Conservation (phyloP, 139 green algal species). For the Microglena sp. region DNA sequence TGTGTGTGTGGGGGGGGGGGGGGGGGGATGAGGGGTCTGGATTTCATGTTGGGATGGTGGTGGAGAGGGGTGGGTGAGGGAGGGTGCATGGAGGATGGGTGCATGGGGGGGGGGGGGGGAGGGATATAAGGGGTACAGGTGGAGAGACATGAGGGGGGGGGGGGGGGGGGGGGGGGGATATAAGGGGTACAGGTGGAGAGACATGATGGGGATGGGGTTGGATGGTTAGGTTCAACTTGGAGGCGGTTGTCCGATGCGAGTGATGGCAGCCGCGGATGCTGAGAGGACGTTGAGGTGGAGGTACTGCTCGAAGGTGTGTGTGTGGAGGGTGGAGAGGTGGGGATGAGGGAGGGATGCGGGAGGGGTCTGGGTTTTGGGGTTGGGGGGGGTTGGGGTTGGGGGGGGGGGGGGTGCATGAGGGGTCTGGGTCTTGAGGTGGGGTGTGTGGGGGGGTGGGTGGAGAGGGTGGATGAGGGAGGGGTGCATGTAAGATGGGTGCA, state of each 20-base stretch:
- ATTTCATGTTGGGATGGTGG: background rate
- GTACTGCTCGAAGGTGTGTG: slow-evolving; percentile 35
- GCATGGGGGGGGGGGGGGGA: too few relatives aligned
- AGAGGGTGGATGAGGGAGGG: too few relatives aligned
- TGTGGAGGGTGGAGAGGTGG: background rate
- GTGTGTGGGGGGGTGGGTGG: too few relatives aligned
- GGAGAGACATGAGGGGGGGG: too few relatives aligned
- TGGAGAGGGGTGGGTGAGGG: too few relatives aligned
- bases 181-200: too few relatives aligned
- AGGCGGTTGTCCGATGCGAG: slow-evolving; percentile 49
- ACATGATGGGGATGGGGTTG: too few relatives aligned
- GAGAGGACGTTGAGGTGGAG: slow-evolving; percentile 38
- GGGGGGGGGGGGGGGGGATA: too few relatives aligned
- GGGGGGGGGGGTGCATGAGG: background rate
- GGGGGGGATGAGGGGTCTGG: background rate
- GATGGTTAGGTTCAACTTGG: slow-evolving; percentile 87
- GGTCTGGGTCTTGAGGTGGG: background rate
- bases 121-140: background rate
- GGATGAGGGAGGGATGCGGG: too few relatives aligned
- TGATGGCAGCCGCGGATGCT: slow-evolving; percentile 47
- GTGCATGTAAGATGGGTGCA: too few relatives aligned
- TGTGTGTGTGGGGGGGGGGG: slow-evolving; percentile 2
- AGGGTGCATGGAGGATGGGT: too few relatives aligned
- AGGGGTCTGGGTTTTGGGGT: too few relatives aligned
- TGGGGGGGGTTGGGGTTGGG: background rate